A percentile compares a stretch with the other conserved stretches of the same genome.
These are phyloP conservation scores for Pichia sp. DNA, from an alignment of 1,139 yeast species.

Conservation along the genomic window DNA sequence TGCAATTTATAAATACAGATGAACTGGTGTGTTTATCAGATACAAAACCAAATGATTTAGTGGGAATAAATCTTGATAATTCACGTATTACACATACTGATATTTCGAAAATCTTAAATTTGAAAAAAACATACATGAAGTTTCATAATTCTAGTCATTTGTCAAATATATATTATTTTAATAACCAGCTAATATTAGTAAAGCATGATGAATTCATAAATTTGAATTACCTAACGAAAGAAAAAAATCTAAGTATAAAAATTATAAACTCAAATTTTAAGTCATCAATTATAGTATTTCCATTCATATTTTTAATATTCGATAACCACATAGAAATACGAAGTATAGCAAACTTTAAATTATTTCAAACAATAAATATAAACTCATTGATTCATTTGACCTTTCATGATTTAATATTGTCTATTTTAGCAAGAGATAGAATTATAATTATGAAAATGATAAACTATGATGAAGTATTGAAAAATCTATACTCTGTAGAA, in stretches of 20 bases:
- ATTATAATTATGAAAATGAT: conserved; percentile 32
- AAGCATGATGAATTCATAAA: conserved; percentile 8
- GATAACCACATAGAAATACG: conserved; percentile 39
- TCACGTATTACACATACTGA: conserved; percentile 10
- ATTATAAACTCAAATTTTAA: conserved; percentile 28
- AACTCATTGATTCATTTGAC: conserved; percentile 30
- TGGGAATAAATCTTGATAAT: conserved; percentile 8
- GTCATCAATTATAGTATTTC: conserved; percentile 35
- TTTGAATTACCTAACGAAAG: not conserved
- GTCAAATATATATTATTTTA: conserved; percentile 1
- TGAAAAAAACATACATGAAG: conserved; percentile 3
- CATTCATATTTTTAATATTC: conserved; percentile 40
- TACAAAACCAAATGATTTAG: conserved; percentile 9
- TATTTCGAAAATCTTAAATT: conserved; percentile 1
- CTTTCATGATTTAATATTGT: not conserved
- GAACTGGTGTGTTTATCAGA: conserved; percentile 8
- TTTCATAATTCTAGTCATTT: conserved; percentile 5
- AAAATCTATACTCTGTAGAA: conserved; percentile 33
- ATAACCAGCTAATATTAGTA: conserved; percentile 7
- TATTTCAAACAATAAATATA: conserved; percentile 37
- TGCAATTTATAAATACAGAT: conserved; percentile 1
- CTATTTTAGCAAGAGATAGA: conserved; percentile 26
- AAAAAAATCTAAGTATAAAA: not conserved
- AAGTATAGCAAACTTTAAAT: conserved; percentile 39
- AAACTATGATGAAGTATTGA: conserved; percentile 38